Percentiles rank a stretch among this genome's conserved stretches.
Conservation (phyloP, 2,329 filamentous ascomycete species). For the Ilyonectria robusta region DNA sequence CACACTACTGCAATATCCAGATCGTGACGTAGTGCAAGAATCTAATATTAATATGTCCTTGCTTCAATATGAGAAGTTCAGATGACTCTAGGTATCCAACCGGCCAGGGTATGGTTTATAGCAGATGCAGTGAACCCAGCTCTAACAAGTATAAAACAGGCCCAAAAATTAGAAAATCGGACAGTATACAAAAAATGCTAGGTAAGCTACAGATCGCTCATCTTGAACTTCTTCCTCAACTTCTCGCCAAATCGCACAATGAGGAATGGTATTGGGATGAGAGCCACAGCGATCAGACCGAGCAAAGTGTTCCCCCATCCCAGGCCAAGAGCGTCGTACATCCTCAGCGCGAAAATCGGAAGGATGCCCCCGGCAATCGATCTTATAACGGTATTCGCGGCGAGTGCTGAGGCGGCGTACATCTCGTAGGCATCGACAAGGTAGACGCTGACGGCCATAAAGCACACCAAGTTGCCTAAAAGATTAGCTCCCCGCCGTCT, state of each 20-base stretch:
- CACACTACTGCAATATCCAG: no score
- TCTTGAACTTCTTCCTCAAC: slow-evolving; percentile 2
- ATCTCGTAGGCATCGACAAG: not conserved
- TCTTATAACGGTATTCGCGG: not conserved
- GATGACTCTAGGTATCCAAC: no score
- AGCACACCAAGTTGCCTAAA: not conserved
- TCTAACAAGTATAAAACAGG: no score
- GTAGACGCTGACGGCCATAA: slow-evolving; percentile 8
- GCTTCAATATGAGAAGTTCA: no score
- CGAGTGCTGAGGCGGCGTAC: not conserved
- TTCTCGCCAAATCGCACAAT: not conserved
- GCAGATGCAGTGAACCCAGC: no score
- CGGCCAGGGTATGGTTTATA: no score
- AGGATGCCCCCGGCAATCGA: not conserved
- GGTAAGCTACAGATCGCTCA: not conserved
- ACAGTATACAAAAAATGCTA: not conserved
- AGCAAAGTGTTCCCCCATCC: slow-evolving; percentile 10
- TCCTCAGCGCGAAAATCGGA: not conserved
- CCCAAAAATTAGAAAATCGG: no score
- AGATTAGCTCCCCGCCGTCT: not conserved
- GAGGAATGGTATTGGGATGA: not conserved
- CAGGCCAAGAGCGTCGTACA: slow-evolving; percentile 3
- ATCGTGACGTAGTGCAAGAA: no score
- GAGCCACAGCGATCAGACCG: not conserved
- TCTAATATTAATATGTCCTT: no score